Percentiles rank a stretch among this genome's conserved stretches.
Conservation (phyloP, 805 yeast genomes). For the Ogataea neopini region DNA sequence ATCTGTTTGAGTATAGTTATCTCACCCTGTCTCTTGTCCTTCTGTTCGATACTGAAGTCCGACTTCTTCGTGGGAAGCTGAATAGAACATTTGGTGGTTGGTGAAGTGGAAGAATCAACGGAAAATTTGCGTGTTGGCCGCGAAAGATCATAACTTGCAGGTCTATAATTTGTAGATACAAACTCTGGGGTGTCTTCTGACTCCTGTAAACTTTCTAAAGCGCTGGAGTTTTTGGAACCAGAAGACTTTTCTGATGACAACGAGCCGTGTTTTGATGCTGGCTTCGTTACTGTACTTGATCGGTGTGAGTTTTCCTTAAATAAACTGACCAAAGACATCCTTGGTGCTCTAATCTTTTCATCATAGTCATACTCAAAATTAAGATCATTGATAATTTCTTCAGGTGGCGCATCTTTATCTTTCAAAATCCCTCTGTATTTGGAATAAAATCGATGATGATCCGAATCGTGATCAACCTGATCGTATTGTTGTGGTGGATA, state of each 20-base stretch:
- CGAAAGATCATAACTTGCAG: slow-evolving; percentile 49
- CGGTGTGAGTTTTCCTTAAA: slow-evolving; percentile 16
- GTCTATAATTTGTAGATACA: slow-evolving; percentile 33
- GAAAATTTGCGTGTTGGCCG: slow-evolving; percentile 41
- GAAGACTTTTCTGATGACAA: neutral
- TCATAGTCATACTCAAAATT: slow-evolving; percentile 45
- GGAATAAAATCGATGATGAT: slow-evolving; percentile 32
- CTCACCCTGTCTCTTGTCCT: slow-evolving; percentile 13
- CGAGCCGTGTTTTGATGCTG: slow-evolving; percentile 3
- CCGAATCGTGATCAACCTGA: slow-evolving; percentile 29
- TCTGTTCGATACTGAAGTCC: neutral
- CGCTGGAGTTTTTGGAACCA: slow-evolving; percentile 16
- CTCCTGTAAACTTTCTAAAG: slow-evolving; percentile 25
- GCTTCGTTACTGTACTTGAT: slow-evolving; percentile 1
- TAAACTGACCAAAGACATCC: slow-evolving; percentile 42
- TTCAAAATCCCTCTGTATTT: slow-evolving; percentile 34
- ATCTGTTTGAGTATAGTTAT: slow-evolving; percentile 38
- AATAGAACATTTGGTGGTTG: slow-evolving; percentile 7
- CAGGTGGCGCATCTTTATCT: slow-evolving; percentile 33
- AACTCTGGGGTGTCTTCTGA: slow-evolving; percentile 5
- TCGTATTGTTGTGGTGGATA: slow-evolving; percentile 36
- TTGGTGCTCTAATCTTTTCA: slow-evolving; percentile 56
- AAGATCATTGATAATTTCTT: slow-evolving; percentile 28
- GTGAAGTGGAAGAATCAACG: slow-evolving; percentile 13
- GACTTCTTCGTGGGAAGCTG: slow-evolving; percentile 1